Evolutionary conservation across 2,329 filamentous ascomycete species (phyloP), one percentile per base, ranked within the genome.

Genomic region (Aureobasidium sp.): DNA sequence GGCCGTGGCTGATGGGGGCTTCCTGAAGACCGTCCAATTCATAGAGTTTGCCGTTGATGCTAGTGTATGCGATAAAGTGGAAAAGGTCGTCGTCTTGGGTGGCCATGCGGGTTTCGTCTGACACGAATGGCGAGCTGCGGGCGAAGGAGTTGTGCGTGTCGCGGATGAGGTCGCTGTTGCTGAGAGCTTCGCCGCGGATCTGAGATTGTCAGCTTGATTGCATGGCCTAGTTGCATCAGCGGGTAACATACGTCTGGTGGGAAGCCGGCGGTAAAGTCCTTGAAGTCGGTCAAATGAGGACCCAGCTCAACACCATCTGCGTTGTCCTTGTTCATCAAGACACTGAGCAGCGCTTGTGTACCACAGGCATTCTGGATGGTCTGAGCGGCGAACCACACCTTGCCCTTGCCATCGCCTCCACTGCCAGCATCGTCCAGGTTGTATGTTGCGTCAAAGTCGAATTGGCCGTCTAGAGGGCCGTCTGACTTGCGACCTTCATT

Each of bases 291-390:
- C 65, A 96, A 79, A 65, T 84, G 79, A 3, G 78, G 71, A 57
- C 92, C 92, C 64, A 96, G 84, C 35, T 91, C 81, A 53, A 96
- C 81, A 45, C 81, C 77, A 21, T 66, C 67, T 4, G 66, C 65
- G 27, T 62, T 60, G 42, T 64, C 63, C 74, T 95, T 88, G 78
- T 99, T 99, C 66, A 99, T 79, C 33, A 97, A 81, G 59, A 97
- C 89, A 57, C 89, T 94, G 42, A 99, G 83, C 49, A 99, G 84
- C 3, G 94, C 94, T 74, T 99, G 94, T 17, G 94, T 99, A 46
- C 92, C 94, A 76, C 94, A 99, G 8, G 94, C 94, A 75, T 99
- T 99, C 75, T 97, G 93, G 72, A 99, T 99, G 4, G 93, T 97
- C 78, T 99, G 94, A 31, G 87, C 86, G 4, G 94, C 94, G 75